Evolutionary conservation across 1,284 basidiomycete genomes (phyloP).

Genomic region (Macrocybe sp.): DNA sequence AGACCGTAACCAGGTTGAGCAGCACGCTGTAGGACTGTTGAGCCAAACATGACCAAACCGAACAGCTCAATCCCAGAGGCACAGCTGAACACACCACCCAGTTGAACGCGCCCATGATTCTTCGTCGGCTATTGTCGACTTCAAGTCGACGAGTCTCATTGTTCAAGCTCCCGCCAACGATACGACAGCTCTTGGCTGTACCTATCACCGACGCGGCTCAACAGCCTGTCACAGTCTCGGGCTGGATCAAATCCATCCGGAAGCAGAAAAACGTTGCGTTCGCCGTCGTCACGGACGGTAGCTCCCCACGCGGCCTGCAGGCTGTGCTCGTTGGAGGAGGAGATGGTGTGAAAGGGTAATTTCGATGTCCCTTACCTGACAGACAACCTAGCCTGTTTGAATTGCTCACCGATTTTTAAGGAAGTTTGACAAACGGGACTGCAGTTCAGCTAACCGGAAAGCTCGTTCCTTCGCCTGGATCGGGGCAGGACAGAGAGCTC

Average conservation of each 20-base stretch:
- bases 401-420: neutral
- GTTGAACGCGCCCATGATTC: slow-evolving; percentile 14
- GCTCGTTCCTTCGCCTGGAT: slow-evolving; percentile 61
- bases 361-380: no score
- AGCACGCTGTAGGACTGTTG: no score
- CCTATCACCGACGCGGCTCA: slow-evolving; percentile 7
- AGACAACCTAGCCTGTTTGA: neutral
- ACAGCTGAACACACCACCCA: no score
- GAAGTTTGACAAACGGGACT: slow-evolving; percentile 66
- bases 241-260: slow-evolving; percentile 83
- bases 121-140: slow-evolving; percentile 20
- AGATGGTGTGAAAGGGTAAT: slow-evolving; percentile 34
- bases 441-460: slow-evolving; percentile 66
- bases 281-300: slow-evolving; percentile 81
- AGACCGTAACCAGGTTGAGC: no score
- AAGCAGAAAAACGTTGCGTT: slow-evolving; percentile 86
- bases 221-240: slow-evolving; percentile 42
- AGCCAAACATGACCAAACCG: no score
- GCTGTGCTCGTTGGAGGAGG: slow-evolving; percentile 56
- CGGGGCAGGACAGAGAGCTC: slow-evolving; percentile 72
- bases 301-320: slow-evolving; percentile 63
- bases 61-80: no score
- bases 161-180: slow-evolving; percentile 44
- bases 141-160: slow-evolving; percentile 7
- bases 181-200: slow-evolving; percentile 48